A percentile compares a stretch with the other conserved stretches of the same genome.
Evolutionary conservation across 352 stramenopile species (phyloP).

Genomic region (Phytophthora cryptogea): DNA sequence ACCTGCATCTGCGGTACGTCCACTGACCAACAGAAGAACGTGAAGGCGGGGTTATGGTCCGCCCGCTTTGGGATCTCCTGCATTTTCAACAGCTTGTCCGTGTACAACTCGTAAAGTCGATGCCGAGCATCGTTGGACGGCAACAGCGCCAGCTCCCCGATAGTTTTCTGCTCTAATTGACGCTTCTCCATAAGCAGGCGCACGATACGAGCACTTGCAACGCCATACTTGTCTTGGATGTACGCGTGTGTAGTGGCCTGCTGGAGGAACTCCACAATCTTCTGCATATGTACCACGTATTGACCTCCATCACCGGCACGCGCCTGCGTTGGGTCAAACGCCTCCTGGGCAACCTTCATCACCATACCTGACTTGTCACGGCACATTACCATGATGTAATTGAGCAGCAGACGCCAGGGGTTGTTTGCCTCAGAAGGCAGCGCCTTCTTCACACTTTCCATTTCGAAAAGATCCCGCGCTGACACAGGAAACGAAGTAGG

Average conservation of each 20-base stretch:
- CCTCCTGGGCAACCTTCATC: constrained; percentile 76
- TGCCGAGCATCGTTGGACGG: constrained; percentile 82
- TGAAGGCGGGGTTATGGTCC: constrained; percentile 90
- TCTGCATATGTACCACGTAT: constrained; percentile 90
- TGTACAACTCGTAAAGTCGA: constrained; percentile 82
- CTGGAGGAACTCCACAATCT: constrained; percentile 81
- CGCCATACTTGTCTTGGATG: constrained; percentile 81
- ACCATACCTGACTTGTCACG: constrained; percentile 90
- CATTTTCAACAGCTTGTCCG: constrained; percentile 75
- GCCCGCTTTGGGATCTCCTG: constrained; percentile 89
- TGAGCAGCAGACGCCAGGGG: constrained; percentile 83
- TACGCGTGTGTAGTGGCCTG: constrained; percentile 84
- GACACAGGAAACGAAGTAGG: constrained; percentile 78
- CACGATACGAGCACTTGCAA: constrained; percentile 84
- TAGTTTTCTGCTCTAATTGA: constrained; percentile 86
- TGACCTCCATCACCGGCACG: constrained; percentile 79
- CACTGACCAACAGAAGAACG: constrained; percentile 87
- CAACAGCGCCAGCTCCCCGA: constrained; percentile 82
- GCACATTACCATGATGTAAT: constrained; percentile 91
- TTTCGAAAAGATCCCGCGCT: constrained; percentile 74
- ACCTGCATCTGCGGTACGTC: constrained; percentile 70
- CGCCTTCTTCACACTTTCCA: constrained; percentile 70
- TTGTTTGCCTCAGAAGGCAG: constrained; percentile 79
- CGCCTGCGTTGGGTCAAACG: constrained; percentile 63
- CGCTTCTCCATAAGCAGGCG: constrained; percentile 85